These are phyloP conservation scores for Nakazawaea anatomiae DNA, from an alignment of 805 yeast species.

Conservation along the genomic window DNA sequence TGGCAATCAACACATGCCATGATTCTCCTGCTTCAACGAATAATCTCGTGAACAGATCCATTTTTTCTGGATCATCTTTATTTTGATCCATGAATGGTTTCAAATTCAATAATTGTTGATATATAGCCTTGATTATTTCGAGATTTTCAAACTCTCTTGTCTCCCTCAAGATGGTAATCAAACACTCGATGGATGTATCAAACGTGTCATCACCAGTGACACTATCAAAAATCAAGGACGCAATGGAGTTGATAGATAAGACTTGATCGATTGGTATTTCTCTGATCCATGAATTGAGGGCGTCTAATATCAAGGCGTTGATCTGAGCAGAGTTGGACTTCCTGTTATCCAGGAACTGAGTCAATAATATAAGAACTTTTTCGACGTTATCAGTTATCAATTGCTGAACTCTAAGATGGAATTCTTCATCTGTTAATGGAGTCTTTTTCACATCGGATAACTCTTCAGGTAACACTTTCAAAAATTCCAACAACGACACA, in stretches of 20 bases:
- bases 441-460: conserved; percentile 70
- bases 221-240: conserved; percentile 62
- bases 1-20: conserved; percentile 86
- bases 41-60: conserved; percentile 66
- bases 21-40: conserved; percentile 92
- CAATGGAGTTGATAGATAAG: conserved; percentile 57
- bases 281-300: conserved; percentile 85
- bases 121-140: conserved; percentile 59
- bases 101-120: conserved; percentile 59
- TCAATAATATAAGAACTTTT: conserved; percentile 58
- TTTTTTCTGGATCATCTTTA: conserved; percentile 55
- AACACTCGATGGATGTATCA: conserved; percentile 81
- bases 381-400: conserved; percentile 64
- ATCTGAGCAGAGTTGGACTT: conserved; percentile 24
- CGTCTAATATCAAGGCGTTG: conserved; percentile 51
- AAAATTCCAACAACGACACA: conserved; percentile 62
- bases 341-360: conserved; percentile 35
- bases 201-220: conserved; percentile 56
- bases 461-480: conserved; percentile 90
- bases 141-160: conserved; percentile 70
- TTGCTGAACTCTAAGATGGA: conserved; percentile 53
- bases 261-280: conserved; percentile 75
- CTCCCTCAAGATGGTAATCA: conserved; percentile 75
- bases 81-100: conserved; percentile 44
- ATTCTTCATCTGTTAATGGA: conserved; percentile 78